Percentiles rank a stretch among this genome's conserved stretches.
These are phyloP conservation scores for Boletus huronensis DNA, from an alignment of 768 basidiomycete species.

Conservation along the genomic window DNA sequence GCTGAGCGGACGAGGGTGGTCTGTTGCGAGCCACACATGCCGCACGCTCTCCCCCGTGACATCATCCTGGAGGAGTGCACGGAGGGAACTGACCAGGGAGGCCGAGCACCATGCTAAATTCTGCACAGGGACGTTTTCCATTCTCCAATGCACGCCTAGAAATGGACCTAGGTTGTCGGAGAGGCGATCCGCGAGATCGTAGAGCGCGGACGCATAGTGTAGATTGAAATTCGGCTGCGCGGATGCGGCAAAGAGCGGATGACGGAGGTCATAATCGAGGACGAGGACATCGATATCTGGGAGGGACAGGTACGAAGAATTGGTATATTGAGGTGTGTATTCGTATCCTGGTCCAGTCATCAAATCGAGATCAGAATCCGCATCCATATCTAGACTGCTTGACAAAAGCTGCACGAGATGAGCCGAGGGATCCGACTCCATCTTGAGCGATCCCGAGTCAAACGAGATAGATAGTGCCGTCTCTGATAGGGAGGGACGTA, in stretches of 20 bases:
- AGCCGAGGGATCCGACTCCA: conserved; percentile 8
- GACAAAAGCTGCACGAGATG: conserved; percentile 19
- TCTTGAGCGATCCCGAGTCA: not conserved
- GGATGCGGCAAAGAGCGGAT: conserved; percentile 37
- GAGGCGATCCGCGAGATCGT: conserved; percentile 39
- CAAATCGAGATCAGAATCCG: conserved; percentile 1
- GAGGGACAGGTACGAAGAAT: conserved; percentile 19
- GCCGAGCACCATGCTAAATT: conserved; percentile 47
- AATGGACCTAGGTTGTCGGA: conserved; percentile 37
- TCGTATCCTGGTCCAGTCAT: conserved; percentile 12
- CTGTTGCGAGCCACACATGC: conserved; percentile 55
- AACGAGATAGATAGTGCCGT: conserved; percentile 11
- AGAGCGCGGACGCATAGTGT: conserved; percentile 43
- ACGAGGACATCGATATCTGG: conserved; percentile 42
- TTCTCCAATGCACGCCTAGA: conserved; percentile 55
- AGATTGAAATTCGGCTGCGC: conserved; percentile 18
- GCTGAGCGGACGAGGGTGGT: conserved; percentile 38
- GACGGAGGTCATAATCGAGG: conserved; percentile 51
- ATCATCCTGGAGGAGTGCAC: conserved; percentile 31
- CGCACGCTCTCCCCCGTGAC: conserved; percentile 29
- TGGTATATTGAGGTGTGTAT: conserved; percentile 13
- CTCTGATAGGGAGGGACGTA: conserved; percentile 7
- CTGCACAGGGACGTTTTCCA: conserved; percentile 45
- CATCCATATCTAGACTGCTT: not conserved
- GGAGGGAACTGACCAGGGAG: conserved; percentile 45